phyloP scores from a whole-genome alignment of 2,329 filamentous ascomycete species.

The Teratosphaeria nubilosa region DNA sequence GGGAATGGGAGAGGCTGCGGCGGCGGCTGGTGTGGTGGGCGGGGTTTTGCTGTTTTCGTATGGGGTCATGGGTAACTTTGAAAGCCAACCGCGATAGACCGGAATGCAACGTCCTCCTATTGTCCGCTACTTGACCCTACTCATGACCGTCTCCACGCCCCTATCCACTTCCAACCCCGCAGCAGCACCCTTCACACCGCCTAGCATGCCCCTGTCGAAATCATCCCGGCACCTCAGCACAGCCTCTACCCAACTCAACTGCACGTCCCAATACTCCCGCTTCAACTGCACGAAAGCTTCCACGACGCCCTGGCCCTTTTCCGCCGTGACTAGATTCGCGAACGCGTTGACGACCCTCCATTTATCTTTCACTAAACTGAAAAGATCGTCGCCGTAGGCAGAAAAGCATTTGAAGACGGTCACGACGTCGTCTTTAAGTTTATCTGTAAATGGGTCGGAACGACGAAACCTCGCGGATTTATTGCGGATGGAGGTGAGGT shows the following conservation, averaged over 20 bases:
- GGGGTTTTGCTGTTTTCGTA: too few relatives aligned
- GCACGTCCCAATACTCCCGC: slow-evolving; percentile 80
- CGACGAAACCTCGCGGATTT: slow-evolving; percentile 81
- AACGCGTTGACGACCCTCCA: slow-evolving; percentile 88
- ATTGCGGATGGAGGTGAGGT: slow-evolving; percentile 78
- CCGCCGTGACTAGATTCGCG: slow-evolving; percentile 61
- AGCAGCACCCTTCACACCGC: slow-evolving; percentile 77
- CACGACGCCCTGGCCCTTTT: slow-evolving; percentile 62
- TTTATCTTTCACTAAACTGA: slow-evolving; percentile 70
- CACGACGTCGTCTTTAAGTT: slow-evolving; percentile 85
- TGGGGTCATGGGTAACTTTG: too few relatives aligned
- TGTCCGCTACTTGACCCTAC: slow-evolving; percentile 48
- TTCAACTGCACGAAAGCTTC: slow-evolving; percentile 79
- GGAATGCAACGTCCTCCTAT: too few relatives aligned
- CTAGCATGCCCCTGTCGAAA: slow-evolving; percentile 84
- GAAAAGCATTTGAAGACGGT: slow-evolving; percentile 86
- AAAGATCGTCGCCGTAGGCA: slow-evolving; percentile 48
- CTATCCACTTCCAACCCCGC: slow-evolving; percentile 73
- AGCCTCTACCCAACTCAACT: slow-evolving; percentile 90
- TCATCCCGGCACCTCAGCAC: slow-evolving; percentile 81
- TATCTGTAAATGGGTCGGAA: slow-evolving; percentile 77
- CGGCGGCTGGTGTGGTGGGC: too few relatives aligned
- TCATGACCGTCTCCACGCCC: slow-evolving; percentile 87
- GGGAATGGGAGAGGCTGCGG: too few relatives aligned
- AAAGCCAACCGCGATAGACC: too few relatives aligned